Conservation (phyloP, 1,284 basidiomycete species). For the Anthracocystis walkeri region DNA sequence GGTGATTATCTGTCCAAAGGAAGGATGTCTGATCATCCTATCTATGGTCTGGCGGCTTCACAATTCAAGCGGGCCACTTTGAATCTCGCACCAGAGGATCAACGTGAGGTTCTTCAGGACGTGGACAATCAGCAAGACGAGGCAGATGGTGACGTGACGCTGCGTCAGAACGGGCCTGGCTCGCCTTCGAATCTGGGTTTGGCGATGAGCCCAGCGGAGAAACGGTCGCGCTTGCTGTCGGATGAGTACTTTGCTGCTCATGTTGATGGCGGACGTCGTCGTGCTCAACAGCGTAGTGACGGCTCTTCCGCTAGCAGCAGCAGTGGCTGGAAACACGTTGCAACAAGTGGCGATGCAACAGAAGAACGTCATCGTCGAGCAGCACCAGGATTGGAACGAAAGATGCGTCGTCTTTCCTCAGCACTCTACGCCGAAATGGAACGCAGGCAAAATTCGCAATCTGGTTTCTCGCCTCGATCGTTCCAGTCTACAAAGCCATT, state of each 20-base stretch:
- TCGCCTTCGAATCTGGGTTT: conserved; percentile 1
- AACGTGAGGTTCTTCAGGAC: conserved; percentile 16
- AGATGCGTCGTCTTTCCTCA: conserved; percentile 36
- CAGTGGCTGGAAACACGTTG: too few relatives aligned
- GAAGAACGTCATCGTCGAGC: background rate
- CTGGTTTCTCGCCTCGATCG: conserved; percentile 29
- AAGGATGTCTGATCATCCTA: conserved; percentile 4
- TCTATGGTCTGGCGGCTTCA: conserved; percentile 27
- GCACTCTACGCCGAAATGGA: conserved; percentile 50
- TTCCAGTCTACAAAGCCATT: conserved; percentile 8
- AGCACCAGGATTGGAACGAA: conserved; percentile 24
- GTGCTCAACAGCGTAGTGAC: conserved; percentile 11
- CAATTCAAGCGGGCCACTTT: conserved; percentile 39
- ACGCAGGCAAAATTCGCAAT: conserved; percentile 27
- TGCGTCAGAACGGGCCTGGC: conserved; percentile 5
- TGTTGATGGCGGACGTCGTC: conserved; percentile 17
- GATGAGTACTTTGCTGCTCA: conserved; percentile 37
- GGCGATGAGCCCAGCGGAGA: conserved; percentile 38
- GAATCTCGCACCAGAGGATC: conserved; percentile 23
- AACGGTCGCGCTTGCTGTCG: conserved; percentile 32
- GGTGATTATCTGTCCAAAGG: conserved; percentile 47
- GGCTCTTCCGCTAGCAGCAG: background rate
- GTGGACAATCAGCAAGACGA: conserved; percentile 12
- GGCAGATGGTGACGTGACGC: conserved; percentile 18
- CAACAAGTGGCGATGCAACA: background rate